Base-by-base conservation (phyloP, 495 filamentous ascomycete genomes). In the Penicillium subrubescens region DNA sequence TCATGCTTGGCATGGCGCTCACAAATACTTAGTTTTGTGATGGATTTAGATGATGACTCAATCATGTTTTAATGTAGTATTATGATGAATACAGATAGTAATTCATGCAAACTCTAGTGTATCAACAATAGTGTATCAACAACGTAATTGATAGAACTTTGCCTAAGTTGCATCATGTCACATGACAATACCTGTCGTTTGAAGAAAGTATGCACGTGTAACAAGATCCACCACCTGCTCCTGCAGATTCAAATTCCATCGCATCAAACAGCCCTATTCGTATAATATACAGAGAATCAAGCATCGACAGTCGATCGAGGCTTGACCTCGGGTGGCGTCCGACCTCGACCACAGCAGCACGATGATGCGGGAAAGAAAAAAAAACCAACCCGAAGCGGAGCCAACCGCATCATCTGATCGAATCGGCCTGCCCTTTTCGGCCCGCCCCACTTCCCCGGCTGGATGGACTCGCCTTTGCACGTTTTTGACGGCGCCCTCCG, bases 301-400 rank as follows among this genome's bases (percentile, higher is more conserved):
- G 48, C 48, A 52, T 29, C 48, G 25, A 10, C 5, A 12, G 21
- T 52, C 15, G 25, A 52, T 52, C 43, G 48, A n/a, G 48, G 48
- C 48, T 31, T 31, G 12, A 25, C 2, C 15, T 52, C 48, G 48
- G 48, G 48, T 31, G 48, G 48, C 48, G 48, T 31, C 48, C 15
- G 44, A 48, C 19, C 8, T 33, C 7, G 31, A 48, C 44, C 44
- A 23, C 19, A 23, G 21, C 23, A 48, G 15, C 4, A 48, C 11
- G 44, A 48, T n/a, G 19, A 48, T 12, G 21, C 19, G 44, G 21
- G 19, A 25, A 5, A 48, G 44, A 11, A 48, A 33, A 54, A 54
- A 54, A 33, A 31, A 27, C 51, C n/a, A 6, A 41, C 39, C 44
- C 44, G 46, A 61, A 46, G 66, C 62, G 66, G 66, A 58, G 25